Conservation (phyloP, 2,329 filamentous ascomycete species). For the Cladosporium austrohemisphaericum region DNA sequence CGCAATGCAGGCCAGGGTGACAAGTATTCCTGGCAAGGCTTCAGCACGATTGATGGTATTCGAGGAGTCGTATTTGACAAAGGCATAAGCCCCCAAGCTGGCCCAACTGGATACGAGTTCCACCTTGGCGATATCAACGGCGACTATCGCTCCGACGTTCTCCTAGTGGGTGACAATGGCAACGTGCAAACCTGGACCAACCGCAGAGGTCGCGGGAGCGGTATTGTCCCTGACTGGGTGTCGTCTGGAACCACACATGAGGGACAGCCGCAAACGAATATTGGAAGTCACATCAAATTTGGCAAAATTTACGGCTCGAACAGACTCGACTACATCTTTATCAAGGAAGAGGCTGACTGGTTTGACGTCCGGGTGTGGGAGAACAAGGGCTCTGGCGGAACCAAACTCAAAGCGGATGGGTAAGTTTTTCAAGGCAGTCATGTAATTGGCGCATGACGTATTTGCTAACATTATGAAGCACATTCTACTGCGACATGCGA, state of each 20-base stretch:
- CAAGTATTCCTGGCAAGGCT: background rate
- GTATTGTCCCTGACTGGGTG: background rate
- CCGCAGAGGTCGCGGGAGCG: background rate
- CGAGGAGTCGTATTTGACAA: background rate
- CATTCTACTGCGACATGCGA: slow-evolving; percentile 9
- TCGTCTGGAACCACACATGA: background rate
- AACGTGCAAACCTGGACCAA: background rate
- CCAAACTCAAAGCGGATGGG: slow-evolving; percentile 5
- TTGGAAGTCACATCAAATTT: background rate
- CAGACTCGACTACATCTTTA: background rate
- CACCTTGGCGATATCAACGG: background rate
- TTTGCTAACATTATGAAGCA: background rate
- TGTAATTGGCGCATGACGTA: background rate
- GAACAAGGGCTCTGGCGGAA: slow-evolving; percentile 6
- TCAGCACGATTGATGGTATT: background rate
- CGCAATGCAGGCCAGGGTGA: background rate
- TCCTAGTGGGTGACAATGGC: background rate
- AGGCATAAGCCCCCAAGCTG: background rate
- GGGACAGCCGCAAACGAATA: background rate
- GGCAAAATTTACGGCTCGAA: background rate
- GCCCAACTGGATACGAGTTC: background rate
- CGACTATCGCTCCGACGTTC: background rate
- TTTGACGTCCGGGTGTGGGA: background rate
- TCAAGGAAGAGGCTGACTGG: background rate
- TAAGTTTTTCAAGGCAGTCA: background rate